Percentiles rank a stretch among this genome's conserved stretches.
phyloP scores from a whole-genome alignment of 2,329 filamentous ascomycete species.

The Aspergillus sclerotialis region DNA sequence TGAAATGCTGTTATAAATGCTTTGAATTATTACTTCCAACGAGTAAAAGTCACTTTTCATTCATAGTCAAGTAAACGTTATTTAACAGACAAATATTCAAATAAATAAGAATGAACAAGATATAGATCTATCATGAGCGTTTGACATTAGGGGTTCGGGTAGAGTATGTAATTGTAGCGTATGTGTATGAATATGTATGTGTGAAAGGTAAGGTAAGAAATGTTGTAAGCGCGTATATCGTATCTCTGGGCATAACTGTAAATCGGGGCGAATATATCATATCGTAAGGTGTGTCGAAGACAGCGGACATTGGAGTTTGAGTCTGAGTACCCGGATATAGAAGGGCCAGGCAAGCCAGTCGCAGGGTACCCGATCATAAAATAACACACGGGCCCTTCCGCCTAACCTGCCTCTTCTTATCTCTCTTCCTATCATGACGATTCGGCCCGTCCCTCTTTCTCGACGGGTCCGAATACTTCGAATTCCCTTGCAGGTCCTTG shows the following conservation, averaged over 20 bases:
- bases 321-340: background rate
- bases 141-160: too few species aligned
- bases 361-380: too few species aligned
- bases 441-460: conserved; percentile 29
- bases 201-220: background rate
- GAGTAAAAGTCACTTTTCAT: too few species aligned
- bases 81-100: too few species aligned
- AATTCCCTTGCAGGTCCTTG: conserved; percentile 49
- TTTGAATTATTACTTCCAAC: too few species aligned
- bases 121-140: too few species aligned
- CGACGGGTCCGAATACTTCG: conserved; percentile 19
- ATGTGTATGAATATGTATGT: too few species aligned
- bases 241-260: too few species aligned
- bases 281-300: conserved; percentile 1
- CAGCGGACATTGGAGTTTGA: background rate
- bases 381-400: conserved; percentile 34
- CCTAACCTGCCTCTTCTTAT: conserved; percentile 21
- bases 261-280: background rate
- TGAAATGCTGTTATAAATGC: too few species aligned
- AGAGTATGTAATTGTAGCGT: background rate
- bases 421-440: conserved; percentile 28
- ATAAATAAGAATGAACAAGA: too few species aligned
- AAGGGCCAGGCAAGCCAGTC: too few species aligned
- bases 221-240: background rate
- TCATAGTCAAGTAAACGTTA: too few species aligned